These are phyloP conservation scores for Heterobasidion occidentale DNA, from an alignment of 1,284 basidiomycete genomes.

Conservation along the genomic window DNA sequence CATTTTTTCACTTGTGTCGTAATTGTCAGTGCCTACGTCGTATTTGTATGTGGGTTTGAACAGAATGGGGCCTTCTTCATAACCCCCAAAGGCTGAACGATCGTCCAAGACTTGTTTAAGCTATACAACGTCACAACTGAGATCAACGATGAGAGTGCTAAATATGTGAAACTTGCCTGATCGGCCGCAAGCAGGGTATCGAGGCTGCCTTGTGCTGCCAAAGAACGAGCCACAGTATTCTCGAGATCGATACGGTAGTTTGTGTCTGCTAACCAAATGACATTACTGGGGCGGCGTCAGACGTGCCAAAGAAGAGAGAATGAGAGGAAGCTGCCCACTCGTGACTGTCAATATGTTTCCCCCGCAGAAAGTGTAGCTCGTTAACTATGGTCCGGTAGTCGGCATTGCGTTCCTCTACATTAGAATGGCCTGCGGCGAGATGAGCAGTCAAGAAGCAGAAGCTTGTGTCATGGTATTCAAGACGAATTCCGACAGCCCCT, in stretches of 20 bases:
- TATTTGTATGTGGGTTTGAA: constrained; percentile 92
- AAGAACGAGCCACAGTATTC: constrained; percentile 70
- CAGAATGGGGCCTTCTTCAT: constrained; percentile 80
- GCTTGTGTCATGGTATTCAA: constrained; percentile 85
- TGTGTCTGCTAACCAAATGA: constrained; percentile 92
- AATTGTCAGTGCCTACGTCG: constrained; percentile 76
- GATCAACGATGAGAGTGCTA: neutral
- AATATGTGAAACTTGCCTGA: constrained; percentile 48
- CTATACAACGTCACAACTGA: constrained; percentile 28
- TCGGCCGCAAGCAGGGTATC: constrained; percentile 75
- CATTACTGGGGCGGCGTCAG: constrained; percentile 42
- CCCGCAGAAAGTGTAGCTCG: constrained; percentile 82
- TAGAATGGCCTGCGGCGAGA: constrained; percentile 88
- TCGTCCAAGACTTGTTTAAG: constrained; percentile 65
- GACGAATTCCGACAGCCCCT: constrained; percentile 87
- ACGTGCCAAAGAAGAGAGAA: neutral
- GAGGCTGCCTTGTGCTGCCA: constrained; percentile 59
- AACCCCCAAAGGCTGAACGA: constrained; percentile 73
- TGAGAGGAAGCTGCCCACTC: constrained; percentile 50
- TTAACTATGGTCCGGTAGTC: constrained; percentile 87
- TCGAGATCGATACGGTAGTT: constrained; percentile 92
- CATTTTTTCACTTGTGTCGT: constrained; percentile 95
- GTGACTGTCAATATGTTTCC: constrained; percentile 84
- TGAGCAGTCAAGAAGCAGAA: constrained; percentile 97
- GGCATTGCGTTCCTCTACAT: constrained; percentile 85